Conservation (phyloP, 2,329 filamentous ascomycete genomes). For the Diaporthe helianthi region DNA sequence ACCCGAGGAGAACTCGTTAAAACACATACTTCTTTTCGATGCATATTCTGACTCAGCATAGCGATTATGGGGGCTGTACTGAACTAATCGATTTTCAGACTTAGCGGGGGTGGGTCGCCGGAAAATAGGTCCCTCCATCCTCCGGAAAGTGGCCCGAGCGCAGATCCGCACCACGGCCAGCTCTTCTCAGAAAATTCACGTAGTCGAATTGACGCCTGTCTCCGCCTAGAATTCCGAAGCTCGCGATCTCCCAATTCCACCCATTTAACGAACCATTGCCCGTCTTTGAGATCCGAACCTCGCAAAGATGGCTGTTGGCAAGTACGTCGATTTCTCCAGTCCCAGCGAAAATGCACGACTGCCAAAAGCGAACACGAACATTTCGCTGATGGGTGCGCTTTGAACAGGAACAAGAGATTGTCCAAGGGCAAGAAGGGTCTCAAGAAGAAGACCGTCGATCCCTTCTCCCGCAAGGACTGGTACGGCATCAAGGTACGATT, state of each 20-base stretch:
- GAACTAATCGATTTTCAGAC: too few relatives aligned
- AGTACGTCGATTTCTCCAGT: constrained; percentile 50
- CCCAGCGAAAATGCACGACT: constrained; percentile 33
- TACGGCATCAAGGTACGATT: constrained; percentile 87
- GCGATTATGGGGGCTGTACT: rapidly evolving
- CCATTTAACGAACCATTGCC: constrained; percentile 50
- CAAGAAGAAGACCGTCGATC: constrained; percentile 99
- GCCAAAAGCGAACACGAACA: constrained; percentile 9
- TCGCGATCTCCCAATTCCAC: constrained; percentile 39
- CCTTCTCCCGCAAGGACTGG: constrained; percentile 99
- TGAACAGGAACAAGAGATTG: constrained; percentile 95
- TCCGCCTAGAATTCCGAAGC: constrained; percentile 36
- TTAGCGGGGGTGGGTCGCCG: neutral
- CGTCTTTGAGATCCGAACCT: constrained; percentile 53
- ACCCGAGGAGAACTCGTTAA: too few relatives aligned
- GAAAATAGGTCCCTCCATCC: constrained; percentile 26
- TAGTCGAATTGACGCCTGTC: constrained; percentile 21
- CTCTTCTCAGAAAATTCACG: constrained; percentile 24
- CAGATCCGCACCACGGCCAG: constrained; percentile 22
- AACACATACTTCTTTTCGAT: too few relatives aligned
- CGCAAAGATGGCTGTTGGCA: constrained; percentile 68
- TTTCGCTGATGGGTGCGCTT: constrained; percentile 39
- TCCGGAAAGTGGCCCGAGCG: constrained; percentile 18
- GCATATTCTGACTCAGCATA: neutral
- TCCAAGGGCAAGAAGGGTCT: constrained; percentile 99